Evolutionary conservation across 164 flowering plant species (phyloP), one percentile per base, ranked within the genome.

Genomic region (Amborella trichopoda): DNA sequence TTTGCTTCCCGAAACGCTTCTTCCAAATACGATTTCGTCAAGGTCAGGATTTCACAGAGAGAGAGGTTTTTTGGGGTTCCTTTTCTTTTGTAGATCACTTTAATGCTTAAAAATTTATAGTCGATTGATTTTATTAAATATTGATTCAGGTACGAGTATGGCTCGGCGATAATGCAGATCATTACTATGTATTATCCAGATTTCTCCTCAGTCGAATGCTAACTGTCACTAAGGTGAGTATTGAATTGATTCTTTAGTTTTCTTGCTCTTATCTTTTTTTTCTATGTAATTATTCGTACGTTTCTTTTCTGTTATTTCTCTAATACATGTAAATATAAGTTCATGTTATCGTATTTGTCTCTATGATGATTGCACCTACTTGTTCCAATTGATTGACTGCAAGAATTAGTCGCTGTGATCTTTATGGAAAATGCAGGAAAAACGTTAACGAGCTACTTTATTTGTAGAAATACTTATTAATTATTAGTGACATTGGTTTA

Each of bases 1-100:
- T 61, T 68, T 44, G 59, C 84, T 26, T 22, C 86, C 26, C 76
- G 96, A 23, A 91, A 80, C 48, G 77, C 85, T 60, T 78, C 94
- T 28, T 91, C 98, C 54, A 83, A 87, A 69, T 91, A 91, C 75
- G 98, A 91, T 60, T 91, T 91, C 60, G 96, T 91, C 59, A 86
- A 91, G 96, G 96, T 91, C 49, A 6, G 41, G 11, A n/a, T n/a
- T n/a, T n/a, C n/a, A n/a, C n/a, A n/a, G n/a, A n/a, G n/a, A n/a
- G n/a, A n/a, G n/a, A n/a, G n/a, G n/a, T 12, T 11, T 9, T 9
- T 12, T 10, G 16, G 40, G 12, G 16, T 39, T 13, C 25, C 23
- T 39, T 1, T 12, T 40, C 23, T 17, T 17, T 20, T 37, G 1
- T 20, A 20, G 16, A 18, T 40, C n/a, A n/a, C n/a, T n/a, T n/a